phyloP scores from a whole-genome alignment of 192 early-diverging fungal species.

The Piromyces sp. region DNA sequence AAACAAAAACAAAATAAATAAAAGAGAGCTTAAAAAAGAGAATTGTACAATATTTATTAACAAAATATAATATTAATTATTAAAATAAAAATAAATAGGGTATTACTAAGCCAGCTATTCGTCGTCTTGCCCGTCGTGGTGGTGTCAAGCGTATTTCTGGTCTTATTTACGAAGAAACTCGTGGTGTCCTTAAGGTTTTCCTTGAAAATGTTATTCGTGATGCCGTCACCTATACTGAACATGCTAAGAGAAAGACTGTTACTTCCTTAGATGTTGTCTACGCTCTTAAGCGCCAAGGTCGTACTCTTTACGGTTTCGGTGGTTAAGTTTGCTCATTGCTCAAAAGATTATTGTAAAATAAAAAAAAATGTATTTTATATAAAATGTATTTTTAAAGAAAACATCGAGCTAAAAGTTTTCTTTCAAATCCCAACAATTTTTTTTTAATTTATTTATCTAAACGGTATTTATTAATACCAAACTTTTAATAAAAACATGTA shows the following conservation, averaged over 20 bases:
- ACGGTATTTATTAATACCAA: background rate
- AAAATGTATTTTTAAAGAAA: no score
- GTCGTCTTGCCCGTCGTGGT: slow-evolving; percentile 96
- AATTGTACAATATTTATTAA: no score
- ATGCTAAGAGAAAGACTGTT: slow-evolving; percentile 97
- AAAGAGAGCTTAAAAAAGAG: no score
- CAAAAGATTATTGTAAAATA: background rate
- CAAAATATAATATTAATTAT: no score
- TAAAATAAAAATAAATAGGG: slow-evolving; percentile 24
- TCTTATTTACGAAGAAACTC: slow-evolving; percentile 98
- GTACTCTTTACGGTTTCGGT: slow-evolving; percentile 79
- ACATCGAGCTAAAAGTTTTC: no score
- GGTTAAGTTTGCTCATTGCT: slow-evolving; percentile 24
- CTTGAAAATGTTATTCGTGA: slow-evolving; percentile 98
- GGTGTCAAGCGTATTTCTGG: slow-evolving; percentile 99
- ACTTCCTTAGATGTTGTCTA: slow-evolving; percentile 99
- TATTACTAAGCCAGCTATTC: slow-evolving; percentile 96
- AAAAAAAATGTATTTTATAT: background rate
- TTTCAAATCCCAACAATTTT: no score
- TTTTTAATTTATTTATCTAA: background rate
- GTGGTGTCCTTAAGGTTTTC: slow-evolving; percentile 92
- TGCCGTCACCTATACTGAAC: slow-evolving; percentile 97
- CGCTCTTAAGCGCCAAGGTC: slow-evolving; percentile 90
- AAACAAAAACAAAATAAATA: no score
- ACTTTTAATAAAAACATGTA: background rate